Percentiles rank a stretch among this genome's conserved stretches.
Evolutionary conservation across 2,329 filamentous ascomycete genomes (phyloP).

Genomic region (Ilyonectria destructans): DNA sequence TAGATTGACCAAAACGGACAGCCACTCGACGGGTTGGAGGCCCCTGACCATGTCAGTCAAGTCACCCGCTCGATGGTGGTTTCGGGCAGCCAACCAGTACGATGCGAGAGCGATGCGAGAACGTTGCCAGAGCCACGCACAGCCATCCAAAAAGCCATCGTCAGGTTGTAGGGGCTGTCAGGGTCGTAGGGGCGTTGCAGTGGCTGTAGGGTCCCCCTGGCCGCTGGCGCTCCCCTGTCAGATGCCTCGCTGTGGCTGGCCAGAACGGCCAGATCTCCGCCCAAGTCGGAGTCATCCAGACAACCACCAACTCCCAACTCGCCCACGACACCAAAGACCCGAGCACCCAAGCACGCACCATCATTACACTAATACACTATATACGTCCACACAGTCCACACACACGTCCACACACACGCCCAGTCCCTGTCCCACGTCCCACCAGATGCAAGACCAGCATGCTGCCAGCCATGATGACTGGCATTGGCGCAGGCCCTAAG

Average conservation of each 20-base stretch:
- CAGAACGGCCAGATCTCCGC: slow-evolving; percentile 31
- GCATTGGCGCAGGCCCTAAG: slow-evolving; percentile 50
- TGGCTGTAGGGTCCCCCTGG: slow-evolving; percentile 16
- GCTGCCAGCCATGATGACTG: slow-evolving; percentile 50
- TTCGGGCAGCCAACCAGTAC: not conserved
- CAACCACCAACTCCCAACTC: slow-evolving; percentile 11
- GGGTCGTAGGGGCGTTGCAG: not conserved
- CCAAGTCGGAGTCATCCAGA: slow-evolving; percentile 22
- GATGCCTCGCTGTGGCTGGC: slow-evolving; percentile 26
- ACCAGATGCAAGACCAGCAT: slow-evolving; percentile 36
- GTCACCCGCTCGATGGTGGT: slow-evolving; percentile 8
- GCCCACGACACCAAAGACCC: slow-evolving; percentile 4
- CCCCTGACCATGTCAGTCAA: slow-evolving; percentile 27
- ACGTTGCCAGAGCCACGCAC: not conserved
- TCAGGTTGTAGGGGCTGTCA: not conserved
- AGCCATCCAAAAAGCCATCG: not conserved
- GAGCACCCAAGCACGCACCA: not conserved
- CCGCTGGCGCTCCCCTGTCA: slow-evolving; percentile 18
- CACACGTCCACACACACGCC: slow-evolving; percentile 1
- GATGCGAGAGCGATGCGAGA: not conserved
- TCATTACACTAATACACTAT: not conserved
- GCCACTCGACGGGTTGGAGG: slow-evolving; percentile 16
- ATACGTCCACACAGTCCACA: not conserved
- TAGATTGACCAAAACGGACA: slow-evolving; percentile 28
- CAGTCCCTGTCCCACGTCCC: slow-evolving; percentile 26